phyloP scores from a whole-genome alignment of 1,284 basidiomycete genomes.

The Heliocybe sulcata region DNA sequence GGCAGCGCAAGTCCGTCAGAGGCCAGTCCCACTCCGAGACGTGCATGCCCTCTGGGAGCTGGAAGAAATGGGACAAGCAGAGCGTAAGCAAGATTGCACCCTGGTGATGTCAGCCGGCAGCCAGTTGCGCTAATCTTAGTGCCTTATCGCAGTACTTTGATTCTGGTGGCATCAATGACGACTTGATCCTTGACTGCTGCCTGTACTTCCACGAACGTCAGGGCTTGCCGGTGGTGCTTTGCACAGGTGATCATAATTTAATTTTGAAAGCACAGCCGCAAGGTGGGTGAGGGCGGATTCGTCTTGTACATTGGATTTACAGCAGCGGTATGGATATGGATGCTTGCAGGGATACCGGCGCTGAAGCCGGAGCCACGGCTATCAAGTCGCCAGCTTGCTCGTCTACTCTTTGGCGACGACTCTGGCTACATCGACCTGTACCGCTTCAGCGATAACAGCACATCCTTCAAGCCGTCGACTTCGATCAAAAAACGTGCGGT shows the following conservation, averaged over 20 bases:
- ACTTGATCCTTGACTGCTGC: constrained; percentile 66
- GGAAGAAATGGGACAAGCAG: constrained; percentile 40
- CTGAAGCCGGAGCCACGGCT: constrained; percentile 18
- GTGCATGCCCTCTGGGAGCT: constrained; percentile 46
- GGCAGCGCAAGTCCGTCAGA: constrained; percentile 47
- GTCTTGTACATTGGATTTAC: neutral
- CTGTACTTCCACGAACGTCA: constrained; percentile 37
- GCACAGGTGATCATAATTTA: constrained; percentile 62
- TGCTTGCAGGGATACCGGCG: constrained; percentile 15
- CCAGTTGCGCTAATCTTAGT: neutral
- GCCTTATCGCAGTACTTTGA: constrained; percentile 8
- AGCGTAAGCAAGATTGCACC: constrained; percentile 26
- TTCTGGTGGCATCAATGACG: constrained; percentile 39
- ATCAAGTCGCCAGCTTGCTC: constrained; percentile 24
- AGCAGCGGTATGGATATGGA: neutral
- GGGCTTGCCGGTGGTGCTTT: constrained; percentile 29
- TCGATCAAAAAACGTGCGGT: constrained; percentile 8
- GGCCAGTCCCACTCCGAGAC: constrained; percentile 66
- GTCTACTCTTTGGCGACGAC: constrained; percentile 7
- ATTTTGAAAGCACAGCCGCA: constrained; percentile 44
- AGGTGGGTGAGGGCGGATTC: constrained; percentile 28
- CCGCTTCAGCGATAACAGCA: constrained; percentile 15
- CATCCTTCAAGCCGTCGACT: neutral
- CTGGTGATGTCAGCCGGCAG: neutral
- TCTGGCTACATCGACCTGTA: constrained; percentile 4